These are phyloP conservation scores for Corniculantispora saksenae DNA, from an alignment of 2,329 filamentous ascomycete genomes.

Conservation along the genomic window DNA sequence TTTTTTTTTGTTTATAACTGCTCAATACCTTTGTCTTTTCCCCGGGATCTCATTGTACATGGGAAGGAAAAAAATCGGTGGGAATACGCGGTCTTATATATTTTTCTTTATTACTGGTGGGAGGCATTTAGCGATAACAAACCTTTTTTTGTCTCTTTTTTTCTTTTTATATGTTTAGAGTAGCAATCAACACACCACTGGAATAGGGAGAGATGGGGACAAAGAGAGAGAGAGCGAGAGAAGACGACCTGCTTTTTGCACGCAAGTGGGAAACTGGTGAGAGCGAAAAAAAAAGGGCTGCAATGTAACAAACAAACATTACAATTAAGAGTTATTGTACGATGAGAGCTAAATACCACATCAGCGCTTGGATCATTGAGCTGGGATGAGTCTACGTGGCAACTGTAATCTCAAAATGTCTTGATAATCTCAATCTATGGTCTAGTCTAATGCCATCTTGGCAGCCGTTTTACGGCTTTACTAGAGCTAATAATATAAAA, in stretches of 20 bases:
- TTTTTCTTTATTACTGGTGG: constrained; percentile 2
- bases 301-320: not conserved
- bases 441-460: too few species aligned
- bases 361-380: not conserved
- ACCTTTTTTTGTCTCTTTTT: not conserved
- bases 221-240: not conserved
- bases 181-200: not conserved
- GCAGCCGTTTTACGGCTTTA: too few species aligned
- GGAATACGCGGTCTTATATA: not conserved
- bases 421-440: too few species aligned
- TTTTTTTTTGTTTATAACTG: constrained; percentile 13
- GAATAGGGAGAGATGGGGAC: not conserved
- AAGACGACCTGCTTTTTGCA: too few species aligned
- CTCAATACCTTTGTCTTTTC: not conserved
- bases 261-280: not conserved
- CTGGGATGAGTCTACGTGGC: too few species aligned
- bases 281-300: not conserved
- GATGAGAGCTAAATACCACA: not conserved
- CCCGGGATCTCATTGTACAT: not conserved
- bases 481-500: too few species aligned
- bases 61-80: not conserved
- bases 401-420: too few species aligned
- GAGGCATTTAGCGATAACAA: constrained; percentile 16
- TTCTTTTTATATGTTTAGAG: constrained; percentile 1
- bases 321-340: constrained; percentile 3